Percentiles rank a stretch among this genome's conserved stretches.
phyloP scores from a whole-genome alignment of 805 yeast genomes.

The Clavispora vitiphila region DNA sequence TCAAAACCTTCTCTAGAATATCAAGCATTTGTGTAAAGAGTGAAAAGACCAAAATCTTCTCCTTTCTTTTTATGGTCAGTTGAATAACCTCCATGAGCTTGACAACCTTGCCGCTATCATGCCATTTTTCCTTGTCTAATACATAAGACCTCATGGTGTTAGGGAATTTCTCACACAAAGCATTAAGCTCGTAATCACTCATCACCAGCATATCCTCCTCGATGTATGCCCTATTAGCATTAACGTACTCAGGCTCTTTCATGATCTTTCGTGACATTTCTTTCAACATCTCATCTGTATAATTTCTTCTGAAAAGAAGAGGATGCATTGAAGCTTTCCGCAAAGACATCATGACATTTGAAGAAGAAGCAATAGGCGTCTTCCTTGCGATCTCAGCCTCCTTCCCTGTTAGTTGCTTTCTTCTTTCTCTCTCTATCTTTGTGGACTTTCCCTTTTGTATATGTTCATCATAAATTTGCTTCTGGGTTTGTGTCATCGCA shows the following conservation, averaged over 20 bases:
- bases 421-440: conserved; percentile 39
- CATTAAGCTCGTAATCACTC: conserved; percentile 86
- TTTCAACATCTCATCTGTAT: conserved; percentile 48
- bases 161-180: conserved; percentile 69
- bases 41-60: conserved; percentile 78
- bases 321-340: conserved; percentile 95
- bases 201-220: conserved; percentile 92
- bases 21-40: conserved; percentile 91
- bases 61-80: conserved; percentile 51
- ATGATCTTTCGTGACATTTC: conserved; percentile 76
- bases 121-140: conserved; percentile 50
- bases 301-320: conserved; percentile 65
- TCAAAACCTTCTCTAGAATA: conserved; percentile 72
- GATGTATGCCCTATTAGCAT: conserved; percentile 74
- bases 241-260: conserved; percentile 72
- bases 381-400: conserved; percentile 29
- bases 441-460: conserved; percentile 41
- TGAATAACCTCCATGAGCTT: conserved; percentile 55
- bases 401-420: conserved; percentile 33
- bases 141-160: conserved; percentile 50
- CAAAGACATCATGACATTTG: conserved; percentile 79
- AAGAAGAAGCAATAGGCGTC: conserved; percentile 39
- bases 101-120: conserved; percentile 70
- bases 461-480: conserved; percentile 55
- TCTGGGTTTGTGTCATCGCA: conserved; percentile 53